Base-by-base conservation (phyloP, 306 rosid species). In the Fagus sylvatica region DNA sequence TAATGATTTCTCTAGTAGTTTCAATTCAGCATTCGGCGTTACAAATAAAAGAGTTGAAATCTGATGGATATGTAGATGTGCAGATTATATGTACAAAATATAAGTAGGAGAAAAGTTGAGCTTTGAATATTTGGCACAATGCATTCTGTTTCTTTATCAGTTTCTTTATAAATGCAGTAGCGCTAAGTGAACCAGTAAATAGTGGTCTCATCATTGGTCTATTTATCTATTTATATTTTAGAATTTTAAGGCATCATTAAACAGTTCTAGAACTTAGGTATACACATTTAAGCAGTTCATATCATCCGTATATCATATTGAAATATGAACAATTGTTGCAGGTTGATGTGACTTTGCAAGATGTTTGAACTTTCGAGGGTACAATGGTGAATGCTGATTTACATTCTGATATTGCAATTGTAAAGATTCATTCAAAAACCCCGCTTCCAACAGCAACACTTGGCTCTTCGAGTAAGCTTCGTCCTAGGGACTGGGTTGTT, bases 401-500 rank as follows among this genome's bases (percentile, higher is more conserved):
- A 33, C 97, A 86, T 69, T 92, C 98, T 10, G 98, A 92, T 86
- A 84, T 95, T 81, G 98, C 98, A 74, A 86, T 92, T 56, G 83
- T 92, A 51, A 95, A 91, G 83, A 92, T 92, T 72, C 77, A 85
- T 54, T 88, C 98, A 30, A 90, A 92, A 87, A 90, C 88, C 53
- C 97, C 93, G 56, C 93, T 95, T 6, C 98, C 97, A 11, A 78
- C 85, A n/a, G 98, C 96, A 74, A 91, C 91, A 71, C 83, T 91
- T 7, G 98, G 98, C 69, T 87, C 90, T 74, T 95, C 97, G 54
- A 82, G 88, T 30, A 86, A 54, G 85, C 97, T 95, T 74, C 97
- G 88, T 61, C 98, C 98, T 19, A 98, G 98, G 76, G 98, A 95
- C 66, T 95, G 98, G 97, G 97, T 92, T 33, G 39, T 92, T 76